Conservation (phyloP, 331 rosid genomes). For the Dryas integrifolia region DNA sequence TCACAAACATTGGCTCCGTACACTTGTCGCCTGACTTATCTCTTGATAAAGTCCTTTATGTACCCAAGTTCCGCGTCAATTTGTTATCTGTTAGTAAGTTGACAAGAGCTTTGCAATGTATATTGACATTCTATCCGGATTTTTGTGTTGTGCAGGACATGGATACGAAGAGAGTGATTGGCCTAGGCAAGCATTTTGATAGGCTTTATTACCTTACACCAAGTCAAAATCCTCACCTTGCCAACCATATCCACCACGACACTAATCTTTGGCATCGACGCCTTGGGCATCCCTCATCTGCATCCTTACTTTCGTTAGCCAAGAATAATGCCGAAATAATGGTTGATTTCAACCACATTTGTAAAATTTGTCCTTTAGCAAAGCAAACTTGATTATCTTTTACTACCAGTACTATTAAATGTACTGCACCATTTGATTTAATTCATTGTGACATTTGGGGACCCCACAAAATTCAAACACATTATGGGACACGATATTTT, state of each 20-base stretch:
- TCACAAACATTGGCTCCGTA: too few relatives aligned
- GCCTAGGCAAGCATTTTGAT: background rate
- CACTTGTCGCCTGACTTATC: too few relatives aligned
- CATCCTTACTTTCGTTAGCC: background rate
- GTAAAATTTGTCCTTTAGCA: background rate
- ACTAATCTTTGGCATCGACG: background rate
- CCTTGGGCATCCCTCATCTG: background rate
- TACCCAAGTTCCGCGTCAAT: too few relatives aligned
- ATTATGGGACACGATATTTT: background rate
- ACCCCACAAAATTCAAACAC: background rate
- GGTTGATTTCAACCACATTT: background rate
- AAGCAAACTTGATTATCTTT: background rate
- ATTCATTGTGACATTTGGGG: conserved; percentile 11
- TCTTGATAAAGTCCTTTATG: too few relatives aligned
- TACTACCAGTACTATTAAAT: background rate
- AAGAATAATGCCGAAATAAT: background rate
- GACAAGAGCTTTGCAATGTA: too few relatives aligned
- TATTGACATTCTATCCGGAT: too few relatives aligned
- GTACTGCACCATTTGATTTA: conserved; percentile 9
- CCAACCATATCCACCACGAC: background rate
- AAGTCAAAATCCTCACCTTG: background rate
- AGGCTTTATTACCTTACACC: too few relatives aligned
- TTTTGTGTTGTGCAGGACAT: background rate
- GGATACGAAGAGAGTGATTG: background rate
- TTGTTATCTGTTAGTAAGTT: too few relatives aligned